Conservation (phyloP, 1,284 basidiomycete species). For the Cystobasidiaceae sp. region DNA sequence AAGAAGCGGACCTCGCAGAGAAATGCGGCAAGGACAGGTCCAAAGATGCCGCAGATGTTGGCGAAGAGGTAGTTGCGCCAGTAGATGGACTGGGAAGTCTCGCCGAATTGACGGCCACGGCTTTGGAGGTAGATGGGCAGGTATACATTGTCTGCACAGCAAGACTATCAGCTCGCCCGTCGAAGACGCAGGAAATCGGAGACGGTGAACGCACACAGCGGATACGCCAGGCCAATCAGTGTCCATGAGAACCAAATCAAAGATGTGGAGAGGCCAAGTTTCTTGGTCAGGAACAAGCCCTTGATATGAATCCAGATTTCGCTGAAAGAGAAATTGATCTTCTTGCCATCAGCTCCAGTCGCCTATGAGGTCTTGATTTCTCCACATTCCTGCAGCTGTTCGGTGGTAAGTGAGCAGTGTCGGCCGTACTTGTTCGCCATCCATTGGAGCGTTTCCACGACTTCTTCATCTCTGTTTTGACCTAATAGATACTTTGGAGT, state of each 20-base stretch:
- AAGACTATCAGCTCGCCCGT: neutral
- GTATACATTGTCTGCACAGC: neutral
- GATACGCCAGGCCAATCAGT: slow-evolving; percentile 2
- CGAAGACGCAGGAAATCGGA: neutral
- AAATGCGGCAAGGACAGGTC: neutral
- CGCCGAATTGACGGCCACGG: neutral
- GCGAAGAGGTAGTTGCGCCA: neutral
- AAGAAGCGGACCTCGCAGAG: neutral
- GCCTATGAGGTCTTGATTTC: neutral
- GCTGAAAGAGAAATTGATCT: neutral
- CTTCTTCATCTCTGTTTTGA: slow-evolving; percentile 63
- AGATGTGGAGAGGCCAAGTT: slow-evolving; percentile 50
- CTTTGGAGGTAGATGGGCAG: neutral
- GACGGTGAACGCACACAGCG: neutral
- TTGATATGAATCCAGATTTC: slow-evolving; percentile 50
- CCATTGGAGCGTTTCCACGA: slow-evolving; percentile 62
- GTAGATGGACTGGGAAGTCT: slow-evolving; percentile 2
- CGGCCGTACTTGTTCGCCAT: slow-evolving; percentile 65
- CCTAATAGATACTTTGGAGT: slow-evolving; percentile 61
- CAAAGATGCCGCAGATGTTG: neutral
- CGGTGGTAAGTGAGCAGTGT: slow-evolving; percentile 52
- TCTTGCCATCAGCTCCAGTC: neutral
- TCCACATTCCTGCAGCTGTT: slow-evolving; percentile 49
- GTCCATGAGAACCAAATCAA: slow-evolving; percentile 3
- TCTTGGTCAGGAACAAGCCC: slow-evolving; percentile 59